Evolutionary conservation across 345 rosid species (phyloP), one percentile per base, ranked within the genome.

Genomic region (Moricandia arvensis): DNA sequence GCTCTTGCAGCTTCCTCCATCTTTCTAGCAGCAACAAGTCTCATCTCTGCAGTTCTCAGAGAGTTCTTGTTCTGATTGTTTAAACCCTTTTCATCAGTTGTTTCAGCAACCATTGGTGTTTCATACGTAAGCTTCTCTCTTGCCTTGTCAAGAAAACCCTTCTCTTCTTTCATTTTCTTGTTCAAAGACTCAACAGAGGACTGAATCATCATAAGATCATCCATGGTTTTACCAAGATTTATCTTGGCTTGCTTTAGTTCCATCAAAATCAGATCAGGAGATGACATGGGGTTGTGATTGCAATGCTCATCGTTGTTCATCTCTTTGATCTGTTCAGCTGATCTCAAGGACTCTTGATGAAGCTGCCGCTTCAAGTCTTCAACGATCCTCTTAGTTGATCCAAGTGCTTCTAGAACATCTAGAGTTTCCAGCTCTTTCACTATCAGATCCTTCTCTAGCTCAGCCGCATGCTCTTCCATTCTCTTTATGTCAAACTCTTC

Each of bases 1-100:
- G 99, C 99, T 73, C 79, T 85, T 6, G 99, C 99, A 70, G 99
- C 99, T 82, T 95, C 99, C 85, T 91, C 97, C 99, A 92, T 91
- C 82, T 92, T 95, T 53, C 84, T 89, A 29, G 97, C 97, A 9
- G 99, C 99, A 73, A 87, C 57, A 80, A 87, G 74, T 79, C 91
- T 95, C 93, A 95, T 87, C 74, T 95, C 97, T 29, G 90, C 97
- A 0, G 90, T 88, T 75, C 66, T 87, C 41, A 88, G 34, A 71
- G 66, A 77, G 37, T 60, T 62, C 80, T 74, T 88, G 75, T 31
- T 76, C 35, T 82, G 86, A 30, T 80, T 82, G 64, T 83, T 77
- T 43, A 69, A 80, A 76, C 73, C 83, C 4, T 15, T 54, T 59
- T 55, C 79, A 47, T 72, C 74, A 5, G 75, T 79, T 57, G 78